Base-by-base conservation (phyloP, 805 yeast genomes). In the Yarrowia sp. region DNA sequence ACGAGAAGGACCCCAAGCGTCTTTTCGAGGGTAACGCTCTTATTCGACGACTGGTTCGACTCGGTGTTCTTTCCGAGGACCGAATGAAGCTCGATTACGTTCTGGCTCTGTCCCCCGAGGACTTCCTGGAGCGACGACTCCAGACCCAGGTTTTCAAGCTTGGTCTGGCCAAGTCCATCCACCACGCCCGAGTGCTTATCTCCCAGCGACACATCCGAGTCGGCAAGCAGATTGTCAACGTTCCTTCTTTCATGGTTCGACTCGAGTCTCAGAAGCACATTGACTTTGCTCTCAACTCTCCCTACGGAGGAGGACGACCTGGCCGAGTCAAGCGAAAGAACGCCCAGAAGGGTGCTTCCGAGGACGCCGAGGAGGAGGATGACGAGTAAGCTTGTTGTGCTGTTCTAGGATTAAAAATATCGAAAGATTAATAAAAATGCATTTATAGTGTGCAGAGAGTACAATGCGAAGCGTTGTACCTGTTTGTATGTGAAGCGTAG, bases 261-360 rank as follows among this genome's bases (percentile, higher is more conserved):
- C 89, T 95, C 80, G 99, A 95, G 85, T 92, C 99, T 74, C 99
- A 95, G 85, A 95, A 95, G 90, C 98, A 95, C 92, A 91, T 95
- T 83, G 98, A 95, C 88, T 95, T 93, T 78, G 96, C 99, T 77
- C 89, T 95, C 80, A 91, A 90, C 81, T 95, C 99, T 74, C 99
- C 99, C 82, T 93, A 90, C 92, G 99, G 99, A 82, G 99, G 99
- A 85, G 99, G 97, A 76, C 93, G 99, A 86, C 96, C 99, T 75
- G 99, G 99, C 82, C 95, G 99, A 88, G 96, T 91, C 79, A 96
- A 95, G 88, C 91, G 98, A 89, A 90, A 85, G 83, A 86, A 89
- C 87, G 80, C 83, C 74, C 83, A 79, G 75, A 83, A 84, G 81
- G 83, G 80, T 73, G 82, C 78, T 71, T 88, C 80, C 71, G 92